phyloP scores from a whole-genome alignment of 1,284 basidiomycete genomes.

The Austroboletus olivaceoglutinosus region DNA sequence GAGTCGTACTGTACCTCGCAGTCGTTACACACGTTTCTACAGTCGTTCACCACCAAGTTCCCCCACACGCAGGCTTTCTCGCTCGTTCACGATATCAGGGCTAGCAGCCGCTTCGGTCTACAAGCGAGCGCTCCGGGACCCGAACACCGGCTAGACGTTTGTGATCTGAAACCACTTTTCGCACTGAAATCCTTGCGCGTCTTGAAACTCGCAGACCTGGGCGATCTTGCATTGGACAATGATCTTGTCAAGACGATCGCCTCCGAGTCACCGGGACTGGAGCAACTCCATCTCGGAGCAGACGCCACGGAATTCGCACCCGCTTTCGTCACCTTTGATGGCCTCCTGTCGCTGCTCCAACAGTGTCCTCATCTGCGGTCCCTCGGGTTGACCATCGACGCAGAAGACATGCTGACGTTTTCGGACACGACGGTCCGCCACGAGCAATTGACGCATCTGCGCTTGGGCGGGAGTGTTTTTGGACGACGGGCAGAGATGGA shows the following conservation, averaged over 20 bases:
- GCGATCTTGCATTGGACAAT: constrained; percentile 15
- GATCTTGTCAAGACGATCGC: constrained; percentile 17
- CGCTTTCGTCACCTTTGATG: constrained; percentile 19
- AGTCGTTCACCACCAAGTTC: constrained; percentile 14
- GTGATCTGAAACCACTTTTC: constrained; percentile 16
- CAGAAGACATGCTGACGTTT: constrained; percentile 12
- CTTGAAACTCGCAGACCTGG: constrained; percentile 17
- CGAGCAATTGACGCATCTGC: constrained; percentile 11
- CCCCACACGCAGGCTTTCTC: constrained; percentile 17
- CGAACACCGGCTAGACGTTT: constrained; percentile 9
- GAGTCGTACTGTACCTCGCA: constrained; percentile 22
- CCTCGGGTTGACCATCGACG: constrained; percentile 13
- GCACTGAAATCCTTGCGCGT: constrained; percentile 14
- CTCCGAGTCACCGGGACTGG: constrained; percentile 17
- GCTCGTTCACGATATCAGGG: constrained; percentile 22
- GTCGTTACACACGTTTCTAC: constrained; percentile 16
- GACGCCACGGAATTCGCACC: background rate
- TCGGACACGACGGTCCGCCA: constrained; percentile 18
- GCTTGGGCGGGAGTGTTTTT: constrained; percentile 16
- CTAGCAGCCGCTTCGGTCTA: constrained; percentile 21
- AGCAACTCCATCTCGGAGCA: constrained; percentile 13
- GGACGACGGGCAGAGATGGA: constrained; percentile 19
- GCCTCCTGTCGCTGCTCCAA: constrained; percentile 17
- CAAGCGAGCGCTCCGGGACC: constrained; percentile 16
- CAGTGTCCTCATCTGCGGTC: constrained; percentile 17